phyloP scores from a whole-genome alignment of 441 rosid genomes.

The Lepidium campestre region DNA sequence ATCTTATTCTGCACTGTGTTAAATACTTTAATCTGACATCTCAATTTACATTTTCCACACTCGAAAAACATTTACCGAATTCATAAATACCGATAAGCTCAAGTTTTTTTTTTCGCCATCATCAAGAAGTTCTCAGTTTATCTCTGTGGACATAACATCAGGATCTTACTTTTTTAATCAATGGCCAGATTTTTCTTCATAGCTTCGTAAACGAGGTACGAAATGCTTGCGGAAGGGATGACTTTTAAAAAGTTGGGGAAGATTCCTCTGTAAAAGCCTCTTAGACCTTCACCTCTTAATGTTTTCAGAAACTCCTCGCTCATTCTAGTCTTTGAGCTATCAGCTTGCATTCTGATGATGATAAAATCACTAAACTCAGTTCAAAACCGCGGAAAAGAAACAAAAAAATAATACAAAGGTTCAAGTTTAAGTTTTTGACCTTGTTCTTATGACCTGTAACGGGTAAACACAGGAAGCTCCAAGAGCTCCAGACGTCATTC shows the following conservation, averaged over 20 bases:
- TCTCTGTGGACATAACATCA: neutral
- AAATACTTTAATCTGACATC: neutral
- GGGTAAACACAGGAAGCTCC: conserved; percentile 97
- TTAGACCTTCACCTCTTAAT: conserved; percentile 46
- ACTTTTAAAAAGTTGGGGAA: conserved; percentile 72
- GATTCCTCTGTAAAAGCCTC: conserved; percentile 80
- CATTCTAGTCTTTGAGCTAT: conserved; percentile 43
- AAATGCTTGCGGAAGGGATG: conserved; percentile 73
- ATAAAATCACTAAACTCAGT: neutral
- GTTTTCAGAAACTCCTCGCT: conserved; percentile 64
- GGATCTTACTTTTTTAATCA: conserved; percentile 3
- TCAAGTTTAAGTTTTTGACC: conserved; percentile 32
- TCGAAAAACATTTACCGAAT: neutral
- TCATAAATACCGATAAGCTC: neutral
- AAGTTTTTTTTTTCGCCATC: conserved; percentile 7
- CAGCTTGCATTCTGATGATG: conserved; percentile 67
- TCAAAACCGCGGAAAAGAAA: neutral
- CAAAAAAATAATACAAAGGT: too few species aligned
- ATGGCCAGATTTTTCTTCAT: conserved; percentile 67
- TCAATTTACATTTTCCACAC: neutral
- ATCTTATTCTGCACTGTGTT: neutral
- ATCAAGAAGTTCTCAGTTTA: neutral
- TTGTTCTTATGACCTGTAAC: conserved; percentile 83
- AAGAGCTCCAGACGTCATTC: conserved; percentile 80
- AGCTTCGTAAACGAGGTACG: conserved; percentile 71